phyloP scores from a whole-genome alignment of 352 stramenopile species.

The Globisporangium polare region DNA sequence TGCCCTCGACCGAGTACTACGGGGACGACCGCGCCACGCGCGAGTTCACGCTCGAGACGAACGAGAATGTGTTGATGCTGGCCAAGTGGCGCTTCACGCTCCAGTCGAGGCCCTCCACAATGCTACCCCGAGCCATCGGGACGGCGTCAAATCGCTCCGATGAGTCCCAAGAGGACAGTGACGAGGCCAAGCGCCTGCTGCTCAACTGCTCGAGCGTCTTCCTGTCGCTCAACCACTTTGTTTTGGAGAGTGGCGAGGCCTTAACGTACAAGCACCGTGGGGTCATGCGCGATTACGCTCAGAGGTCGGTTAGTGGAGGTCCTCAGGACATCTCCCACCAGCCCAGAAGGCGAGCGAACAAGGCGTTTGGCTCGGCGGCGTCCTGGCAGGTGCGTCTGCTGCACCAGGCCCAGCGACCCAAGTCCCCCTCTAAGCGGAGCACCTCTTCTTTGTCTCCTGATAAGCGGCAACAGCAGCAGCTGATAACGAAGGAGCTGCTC shows the following conservation, averaged over 20 bases:
- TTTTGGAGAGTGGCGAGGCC: constrained; percentile 25
- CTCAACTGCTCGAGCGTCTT: constrained; percentile 37
- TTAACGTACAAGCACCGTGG: constrained; percentile 18
- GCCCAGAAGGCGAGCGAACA: background rate
- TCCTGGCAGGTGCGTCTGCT: constrained; percentile 58
- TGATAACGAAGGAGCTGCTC: constrained; percentile 12
- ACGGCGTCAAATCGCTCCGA: constrained; percentile 8
- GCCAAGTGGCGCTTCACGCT: constrained; percentile 45
- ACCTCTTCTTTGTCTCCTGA: background rate
- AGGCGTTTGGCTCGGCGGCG: background rate
- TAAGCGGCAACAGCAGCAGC: constrained; percentile 7
- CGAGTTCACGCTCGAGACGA: constrained; percentile 60
- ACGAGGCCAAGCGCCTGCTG: constrained; percentile 24
- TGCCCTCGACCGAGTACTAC: constrained; percentile 44
- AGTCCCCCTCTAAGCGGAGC: background rate
- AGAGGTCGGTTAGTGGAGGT: background rate
- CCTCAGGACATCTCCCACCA: background rate
- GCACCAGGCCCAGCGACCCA: constrained; percentile 17
- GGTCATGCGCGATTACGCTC: constrained; percentile 15
- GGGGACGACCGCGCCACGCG: constrained; percentile 57
- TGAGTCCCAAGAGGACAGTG: constrained; percentile 1
- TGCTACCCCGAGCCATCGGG: background rate
- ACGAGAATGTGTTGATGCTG: constrained; percentile 44
- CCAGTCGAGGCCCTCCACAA: background rate
- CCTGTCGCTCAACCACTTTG: constrained; percentile 34